Percentiles rank a stretch among this genome's conserved stretches.
Conservation (phyloP, 805 yeast species). For the Huiozyma naganishii region DNA sequence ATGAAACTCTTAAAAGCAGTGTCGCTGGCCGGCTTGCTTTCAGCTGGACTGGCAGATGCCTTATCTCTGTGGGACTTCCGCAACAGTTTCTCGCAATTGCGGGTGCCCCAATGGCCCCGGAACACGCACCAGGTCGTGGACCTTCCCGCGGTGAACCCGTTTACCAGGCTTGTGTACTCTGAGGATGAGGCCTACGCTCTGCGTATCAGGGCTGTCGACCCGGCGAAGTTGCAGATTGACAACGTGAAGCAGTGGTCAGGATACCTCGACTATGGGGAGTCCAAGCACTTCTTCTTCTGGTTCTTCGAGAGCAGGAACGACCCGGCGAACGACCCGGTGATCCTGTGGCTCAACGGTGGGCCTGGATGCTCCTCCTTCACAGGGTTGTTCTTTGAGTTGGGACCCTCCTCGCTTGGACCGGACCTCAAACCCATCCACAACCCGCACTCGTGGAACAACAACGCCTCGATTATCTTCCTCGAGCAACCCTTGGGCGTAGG, state of each 20-base stretch:
- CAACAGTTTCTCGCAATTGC: background rate
- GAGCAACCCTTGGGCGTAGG: constrained; percentile 96
- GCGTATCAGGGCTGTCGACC: constrained; percentile 19
- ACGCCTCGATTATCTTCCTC: constrained; percentile 81
- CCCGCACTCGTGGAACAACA: constrained; percentile 83
- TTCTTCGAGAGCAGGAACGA: constrained; percentile 85
- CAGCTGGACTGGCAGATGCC: background rate
- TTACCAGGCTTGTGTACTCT: constrained; percentile 1
- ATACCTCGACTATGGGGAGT: constrained; percentile 64
- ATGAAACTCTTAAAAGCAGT: too few relatives aligned
- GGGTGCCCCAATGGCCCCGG: background rate
- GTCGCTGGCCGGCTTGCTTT: too few relatives aligned
- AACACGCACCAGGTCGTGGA: background rate
- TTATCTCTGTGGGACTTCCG: background rate
- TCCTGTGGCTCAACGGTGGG: constrained; percentile 88
- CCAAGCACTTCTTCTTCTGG: constrained; percentile 89
- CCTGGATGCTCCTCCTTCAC: constrained; percentile 93
- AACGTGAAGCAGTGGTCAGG: constrained; percentile 73
- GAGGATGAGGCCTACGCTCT: constrained; percentile 14
- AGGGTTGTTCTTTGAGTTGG: constrained; percentile 84
- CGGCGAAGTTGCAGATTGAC: constrained; percentile 54
- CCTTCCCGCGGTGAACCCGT: too few relatives aligned
- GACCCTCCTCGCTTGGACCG: constrained; percentile 67
- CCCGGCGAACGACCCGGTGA: constrained; percentile 75
- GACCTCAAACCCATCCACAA: constrained; percentile 61